Base-by-base conservation (phyloP, 75 land plant species). In the Pinus taeda region DNA sequence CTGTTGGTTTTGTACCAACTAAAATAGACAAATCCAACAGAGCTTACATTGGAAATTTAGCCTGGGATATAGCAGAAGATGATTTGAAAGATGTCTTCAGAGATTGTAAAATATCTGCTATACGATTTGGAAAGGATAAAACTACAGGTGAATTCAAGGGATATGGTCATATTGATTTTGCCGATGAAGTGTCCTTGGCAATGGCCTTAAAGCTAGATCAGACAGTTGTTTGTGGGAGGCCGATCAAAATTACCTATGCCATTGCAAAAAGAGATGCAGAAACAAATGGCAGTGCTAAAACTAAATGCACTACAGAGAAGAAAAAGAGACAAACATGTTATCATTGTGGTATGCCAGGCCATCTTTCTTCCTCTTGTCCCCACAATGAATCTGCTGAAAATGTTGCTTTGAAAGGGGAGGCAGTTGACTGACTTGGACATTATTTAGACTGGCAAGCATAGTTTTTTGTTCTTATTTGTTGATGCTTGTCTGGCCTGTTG, bases 41-140 rank as follows among this genome's bases (percentile, higher is more conserved):
- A 61, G 90, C 90, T 22, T 97, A 92, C 73, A 82, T 89, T 60
- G 99, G 99, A 42, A 94, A 97, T 78, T 78, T 97, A 57, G 76
- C 95, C 30, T 97, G 98, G 95, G 95, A 90, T 39, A 77, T 92
- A 36, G 92, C 95, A 14, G 99, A 92, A 76, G 89, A 89, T 45
- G 92, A 94, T 63, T 49, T 97, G 60, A 85, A 64, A 59, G 83
- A 83, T 3, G 74, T 94, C 66, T 92, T 92, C 81, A 72, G 83
- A 55, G 88, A 82, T 57, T 94, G 92, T 82, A 81, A 78, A 29
- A 78, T 97, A 61, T 79, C 85, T 21, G 73, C 86, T 7, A 86
- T 97, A 56, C 85, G 95, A 3, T 85, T 92, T 60, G 98, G 95
- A 1, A 75, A 6, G 79, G 90, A 94, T 74, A 97, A 94, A 60